Base-by-base conservation (phyloP, 2,329 filamentous ascomycete species). In the Lecanosticta acicola region DNA sequence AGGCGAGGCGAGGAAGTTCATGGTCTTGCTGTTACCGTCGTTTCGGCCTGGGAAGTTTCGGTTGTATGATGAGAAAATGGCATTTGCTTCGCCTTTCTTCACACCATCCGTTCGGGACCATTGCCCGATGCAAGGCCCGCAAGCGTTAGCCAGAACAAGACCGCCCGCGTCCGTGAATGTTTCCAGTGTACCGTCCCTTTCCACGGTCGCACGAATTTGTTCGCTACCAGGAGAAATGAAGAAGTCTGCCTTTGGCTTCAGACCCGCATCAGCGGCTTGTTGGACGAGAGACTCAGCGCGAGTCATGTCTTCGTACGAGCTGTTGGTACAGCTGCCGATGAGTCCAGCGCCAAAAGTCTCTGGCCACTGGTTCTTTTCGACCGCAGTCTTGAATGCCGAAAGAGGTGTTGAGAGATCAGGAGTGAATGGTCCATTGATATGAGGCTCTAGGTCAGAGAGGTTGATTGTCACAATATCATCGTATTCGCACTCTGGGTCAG, bases 271-370 rank as follows among this genome's bases (percentile, higher is more conserved):
- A 42, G 83, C 78, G 8, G 93, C 93, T 68, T 96, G 90, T 68
- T 91, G 90, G 48, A 97, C 87, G 46, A 98, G 80, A 63, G 89
- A 82, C 70, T 96, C 91, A 11, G 90, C 87, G 51, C 91, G 84
- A 29, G 90, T 94, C 93, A 98, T 98, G 66, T 98, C 93, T 70
- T 96, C 85, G 68, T 97, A 98, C 2, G 93, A 97, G 67, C 87
- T 94, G 77, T 98, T 98, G 41, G 93, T 98, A 76, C 93, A 98
- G 72, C 89, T 95, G 50, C 93, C 93, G 64, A 98, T 98, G 44
- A 98, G 78, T 41, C 90, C 90, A 19, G 93, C 91, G 10, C 89
- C 93, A 51, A 98, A 84, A 53, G 84, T 88, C 64, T 87, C 80
- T 2, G 93, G 93, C 93, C 93, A 98, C 41, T 85, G 74, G 68